A percentile compares a stretch with the other conserved stretches of the same genome.
phyloP scores from a whole-genome alignment of 805 yeast genomes.

The Saccharomycopsis amapae region DNA sequence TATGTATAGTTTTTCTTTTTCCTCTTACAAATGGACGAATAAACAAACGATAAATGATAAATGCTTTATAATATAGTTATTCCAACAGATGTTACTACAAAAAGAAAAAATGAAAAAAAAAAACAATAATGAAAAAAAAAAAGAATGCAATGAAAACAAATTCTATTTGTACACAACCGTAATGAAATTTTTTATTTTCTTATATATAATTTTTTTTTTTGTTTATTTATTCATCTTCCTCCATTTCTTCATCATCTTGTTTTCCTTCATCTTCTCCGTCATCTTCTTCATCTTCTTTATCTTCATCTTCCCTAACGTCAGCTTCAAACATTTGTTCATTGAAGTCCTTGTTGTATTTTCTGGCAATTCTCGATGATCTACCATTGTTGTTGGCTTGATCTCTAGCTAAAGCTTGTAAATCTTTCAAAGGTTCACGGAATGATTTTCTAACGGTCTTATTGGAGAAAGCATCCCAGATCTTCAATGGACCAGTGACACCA shows the following conservation, averaged over 20 bases:
- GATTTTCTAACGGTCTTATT: constrained; percentile 70
- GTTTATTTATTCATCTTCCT: constrained; percentile 1
- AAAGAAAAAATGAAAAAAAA: constrained; percentile 1
- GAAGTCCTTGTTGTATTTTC: constrained; percentile 42
- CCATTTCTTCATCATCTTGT: constrained; percentile 9
- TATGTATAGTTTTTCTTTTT: too few relatives aligned
- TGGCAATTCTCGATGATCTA: constrained; percentile 64
- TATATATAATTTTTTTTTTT: too few relatives aligned
- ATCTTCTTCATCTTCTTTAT: constrained; percentile 54
- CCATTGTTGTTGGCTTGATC: constrained; percentile 49
- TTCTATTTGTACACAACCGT: background rate
- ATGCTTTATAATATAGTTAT: too few relatives aligned
- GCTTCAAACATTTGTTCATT: constrained; percentile 38
- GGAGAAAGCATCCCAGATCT: constrained; percentile 88
- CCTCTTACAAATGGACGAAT: too few relatives aligned
- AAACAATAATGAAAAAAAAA: background rate
- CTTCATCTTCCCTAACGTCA: constrained; percentile 57
- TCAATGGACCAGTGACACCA: constrained; percentile 77
- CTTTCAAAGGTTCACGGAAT: constrained; percentile 51
- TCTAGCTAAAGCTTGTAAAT: constrained; percentile 50
- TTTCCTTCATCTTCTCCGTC: constrained; percentile 36
- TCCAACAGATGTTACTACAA: background rate
- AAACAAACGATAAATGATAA: constrained; percentile 20
- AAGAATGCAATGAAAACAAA: background rate
- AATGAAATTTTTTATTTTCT: constrained; percentile 25